These are phyloP conservation scores for Xylaria sp. DNA, from an alignment of 2,329 filamentous ascomycete species.

Conservation along the genomic window DNA sequence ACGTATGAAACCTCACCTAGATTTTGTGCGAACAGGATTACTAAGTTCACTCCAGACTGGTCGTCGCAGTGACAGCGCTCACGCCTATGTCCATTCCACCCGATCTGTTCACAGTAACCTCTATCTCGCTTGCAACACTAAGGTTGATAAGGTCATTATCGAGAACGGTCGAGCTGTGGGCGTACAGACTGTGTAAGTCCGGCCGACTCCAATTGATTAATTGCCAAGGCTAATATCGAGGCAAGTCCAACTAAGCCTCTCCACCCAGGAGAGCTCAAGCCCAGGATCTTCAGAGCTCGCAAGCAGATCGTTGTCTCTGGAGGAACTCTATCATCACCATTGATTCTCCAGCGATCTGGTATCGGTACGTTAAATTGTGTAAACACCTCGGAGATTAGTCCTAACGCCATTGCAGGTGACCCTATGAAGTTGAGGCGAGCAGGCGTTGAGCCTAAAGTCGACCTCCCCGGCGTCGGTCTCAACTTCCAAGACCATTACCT, in stretches of 20 bases:
- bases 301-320: constrained; percentile 77
- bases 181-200: constrained; percentile 65
- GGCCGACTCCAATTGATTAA: constrained; percentile 34
- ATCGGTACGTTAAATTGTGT: constrained; percentile 51
- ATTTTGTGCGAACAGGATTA: background rate
- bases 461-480: constrained; percentile 74
- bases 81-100: constrained; percentile 79
- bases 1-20: constrained; percentile 44
- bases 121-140: constrained; percentile 76
- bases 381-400: too few species aligned
- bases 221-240: constrained; percentile 21
- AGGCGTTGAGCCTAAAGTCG: constrained; percentile 71
- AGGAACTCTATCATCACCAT: constrained; percentile 74
- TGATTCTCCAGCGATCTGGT: constrained; percentile 77
- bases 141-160: constrained; percentile 77
- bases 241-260: constrained; percentile 68
- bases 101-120: constrained; percentile 72
- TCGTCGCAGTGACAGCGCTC: constrained; percentile 76
- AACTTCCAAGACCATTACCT: constrained; percentile 82
- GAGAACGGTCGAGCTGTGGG: constrained; percentile 74
- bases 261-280: constrained; percentile 56
- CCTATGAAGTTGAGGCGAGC: constrained; percentile 71
- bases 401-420: constrained; percentile 53
- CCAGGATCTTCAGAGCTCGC: constrained; percentile 66
- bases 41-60: constrained; percentile 55